These are phyloP conservation scores for Noccaea bulbosa DNA, from an alignment of 345 rosid genomes.

Conservation along the genomic window DNA sequence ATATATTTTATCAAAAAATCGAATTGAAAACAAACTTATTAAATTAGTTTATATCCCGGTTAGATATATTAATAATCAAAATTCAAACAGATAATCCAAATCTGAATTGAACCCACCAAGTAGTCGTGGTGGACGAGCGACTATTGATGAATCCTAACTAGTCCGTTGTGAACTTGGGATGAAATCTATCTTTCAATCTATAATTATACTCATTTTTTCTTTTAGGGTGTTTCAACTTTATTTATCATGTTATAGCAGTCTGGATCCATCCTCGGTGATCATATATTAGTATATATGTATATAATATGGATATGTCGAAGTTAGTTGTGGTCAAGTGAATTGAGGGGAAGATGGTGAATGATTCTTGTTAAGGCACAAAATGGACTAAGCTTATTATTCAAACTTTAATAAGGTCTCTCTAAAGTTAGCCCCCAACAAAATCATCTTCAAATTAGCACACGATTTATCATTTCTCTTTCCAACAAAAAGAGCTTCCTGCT, in stretches of 20 bases:
- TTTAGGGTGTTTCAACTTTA: slow-evolving; percentile 20
- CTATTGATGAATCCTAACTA: not conserved
- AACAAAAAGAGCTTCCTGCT: slow-evolving; percentile 21
- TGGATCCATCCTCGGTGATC: not conserved
- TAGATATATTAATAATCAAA: no score
- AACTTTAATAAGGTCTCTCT: slow-evolving; percentile 43
- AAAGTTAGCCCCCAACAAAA: slow-evolving; percentile 49
- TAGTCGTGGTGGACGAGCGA: not conserved
- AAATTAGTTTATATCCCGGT: no score
- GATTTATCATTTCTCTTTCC: slow-evolving; percentile 43
- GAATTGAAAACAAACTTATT: no score
- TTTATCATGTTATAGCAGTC: slow-evolving; percentile 21
- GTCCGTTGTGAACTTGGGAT: not conserved
- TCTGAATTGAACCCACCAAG: not conserved
- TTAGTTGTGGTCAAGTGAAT: slow-evolving; percentile 40
- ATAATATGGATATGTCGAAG: slow-evolving; percentile 28
- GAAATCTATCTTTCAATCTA: not conserved
- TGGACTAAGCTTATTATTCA: slow-evolving; percentile 40
- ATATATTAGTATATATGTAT: slow-evolving; percentile 3
- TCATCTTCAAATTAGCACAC: slow-evolving; percentile 48
- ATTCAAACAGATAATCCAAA: not conserved
- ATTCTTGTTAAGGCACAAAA: slow-evolving; percentile 40
- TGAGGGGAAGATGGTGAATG: slow-evolving; percentile 30
- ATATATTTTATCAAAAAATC: no score
- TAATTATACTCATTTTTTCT: slow-evolving; percentile 2